Conservation (phyloP, 768 basidiomycete species). For the Candolleomyces eurysporus region DNA sequence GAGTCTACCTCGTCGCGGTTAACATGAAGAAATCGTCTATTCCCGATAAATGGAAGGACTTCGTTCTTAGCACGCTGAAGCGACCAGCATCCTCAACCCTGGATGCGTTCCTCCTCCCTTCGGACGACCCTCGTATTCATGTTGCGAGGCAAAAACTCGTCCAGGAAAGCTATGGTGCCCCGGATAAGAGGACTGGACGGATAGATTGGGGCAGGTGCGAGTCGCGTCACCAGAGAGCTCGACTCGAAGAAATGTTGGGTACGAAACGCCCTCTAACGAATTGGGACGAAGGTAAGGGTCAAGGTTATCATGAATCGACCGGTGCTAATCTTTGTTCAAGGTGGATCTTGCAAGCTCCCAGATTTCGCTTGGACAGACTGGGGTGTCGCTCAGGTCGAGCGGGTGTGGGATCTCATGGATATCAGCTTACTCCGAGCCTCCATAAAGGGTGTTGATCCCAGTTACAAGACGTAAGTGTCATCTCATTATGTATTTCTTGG, state of each 20-base stretch:
- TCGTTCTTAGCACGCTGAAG: slow-evolving; percentile 59
- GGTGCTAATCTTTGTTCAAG: slow-evolving; percentile 31
- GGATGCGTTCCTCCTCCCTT: slow-evolving; percentile 88
- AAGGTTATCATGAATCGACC: slow-evolving; percentile 1
- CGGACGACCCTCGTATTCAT: slow-evolving; percentile 90
- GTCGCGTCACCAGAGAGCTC: slow-evolving; percentile 84
- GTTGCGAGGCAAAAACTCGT: slow-evolving; percentile 84
- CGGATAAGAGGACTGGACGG: slow-evolving; percentile 68
- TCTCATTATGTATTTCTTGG: slow-evolving; percentile 1
- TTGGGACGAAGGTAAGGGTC: slow-evolving; percentile 81
- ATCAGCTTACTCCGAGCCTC: slow-evolving; percentile 84
- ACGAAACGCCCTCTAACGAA: slow-evolving; percentile 82
- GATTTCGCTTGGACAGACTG: slow-evolving; percentile 95
- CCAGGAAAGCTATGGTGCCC: slow-evolving; percentile 58
- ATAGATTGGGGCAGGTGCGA: slow-evolving; percentile 94
- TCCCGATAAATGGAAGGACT: slow-evolving; percentile 66
- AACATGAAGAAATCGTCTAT: slow-evolving; percentile 59
- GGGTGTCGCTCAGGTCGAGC: slow-evolving; percentile 89
- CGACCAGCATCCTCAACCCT: slow-evolving; percentile 87
- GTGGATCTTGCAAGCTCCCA: slow-evolving; percentile 79
- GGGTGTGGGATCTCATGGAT: slow-evolving; percentile 95
- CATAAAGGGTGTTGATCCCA: slow-evolving; percentile 76
- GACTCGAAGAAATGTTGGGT: slow-evolving; percentile 81
- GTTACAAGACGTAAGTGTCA: slow-evolving; percentile 76
- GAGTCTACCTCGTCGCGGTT: slow-evolving; percentile 84